Base-by-base conservation (phyloP, 2,329 filamentous ascomycete species). In the Diaporthe eres region DNA sequence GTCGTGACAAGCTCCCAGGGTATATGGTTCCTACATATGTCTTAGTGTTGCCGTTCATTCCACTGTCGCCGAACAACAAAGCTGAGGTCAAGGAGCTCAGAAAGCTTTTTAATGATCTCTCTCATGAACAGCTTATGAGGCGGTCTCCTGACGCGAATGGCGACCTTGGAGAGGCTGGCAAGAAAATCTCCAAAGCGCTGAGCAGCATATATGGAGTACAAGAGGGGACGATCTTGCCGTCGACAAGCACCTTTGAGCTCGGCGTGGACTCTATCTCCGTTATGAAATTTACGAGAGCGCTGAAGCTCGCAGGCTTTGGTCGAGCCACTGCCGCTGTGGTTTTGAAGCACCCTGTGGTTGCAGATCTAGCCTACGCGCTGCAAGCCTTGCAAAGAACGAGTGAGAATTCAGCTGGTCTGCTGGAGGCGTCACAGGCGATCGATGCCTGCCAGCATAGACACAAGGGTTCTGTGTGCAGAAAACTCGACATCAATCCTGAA, bases 21-120 rank as follows among this genome's bases (percentile, higher is more conserved):
- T 98, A 98, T 82, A 98, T 98, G 96, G 90, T 98, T 2, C 96
- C 96, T 0, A 96, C 95, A 0, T 94, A 97, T 80, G 92, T 97
- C 75, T 86, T 98, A 34, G 90, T 90, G 4, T 85, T 98, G 10
- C 89, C 92, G 0, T 88, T 86, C 10, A 92, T 98, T 72, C 96
- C 96, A 0, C 87, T 98, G 0, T 97, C 95, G 1, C 87, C 94
- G 9, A 98, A 98, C 82, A 98, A 98, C 84, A 98, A 98, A 82
- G 93, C 94, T 0, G 95, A 98, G 80, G 88, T 89, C 9, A 96
- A 94, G 80, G 87, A 88, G 49, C 84, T 98, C 3, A 92, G 90
- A 75, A 83, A 85, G 0, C 84, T 97, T 1, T 98, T 96, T 80
- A 84, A 89, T 13, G 84, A 86, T 0, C 81, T 96, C 4, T 88